These are phyloP conservation scores for Trichophyton rubrum DNA, from an alignment of 2,329 filamentous ascomycete genomes.

Conservation along the genomic window DNA sequence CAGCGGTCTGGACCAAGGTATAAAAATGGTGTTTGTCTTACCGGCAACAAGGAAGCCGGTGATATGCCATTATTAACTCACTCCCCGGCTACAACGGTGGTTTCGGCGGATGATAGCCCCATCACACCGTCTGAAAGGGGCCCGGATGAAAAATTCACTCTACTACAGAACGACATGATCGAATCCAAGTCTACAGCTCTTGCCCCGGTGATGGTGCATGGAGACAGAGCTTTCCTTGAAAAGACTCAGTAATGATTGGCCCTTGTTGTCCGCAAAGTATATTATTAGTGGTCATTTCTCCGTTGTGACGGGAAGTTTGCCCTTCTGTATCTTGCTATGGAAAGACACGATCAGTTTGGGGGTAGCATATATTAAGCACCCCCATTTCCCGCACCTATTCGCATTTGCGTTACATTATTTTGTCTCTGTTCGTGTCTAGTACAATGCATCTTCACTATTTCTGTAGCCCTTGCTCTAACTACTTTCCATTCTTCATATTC, in stretches of 20 bases:
- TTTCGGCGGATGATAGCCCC: not conserved
- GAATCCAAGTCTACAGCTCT: not conserved
- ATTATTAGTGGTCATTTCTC: not conserved
- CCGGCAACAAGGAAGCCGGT: not conserved
- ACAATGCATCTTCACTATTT: not conserved
- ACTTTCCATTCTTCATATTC: not conserved
- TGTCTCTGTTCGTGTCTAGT: not conserved
- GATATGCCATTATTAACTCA: constrained; percentile 6
- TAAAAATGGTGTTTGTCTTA: not conserved
- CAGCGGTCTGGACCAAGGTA: not conserved
- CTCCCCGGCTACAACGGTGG: constrained; percentile 1
- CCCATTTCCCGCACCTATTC: not conserved
- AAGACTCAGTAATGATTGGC: not conserved
- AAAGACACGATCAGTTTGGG: not conserved
- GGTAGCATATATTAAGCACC: not conserved
- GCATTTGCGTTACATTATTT: not conserved
- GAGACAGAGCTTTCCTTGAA: not conserved
- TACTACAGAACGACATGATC: not conserved
- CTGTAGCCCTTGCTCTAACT: not conserved
- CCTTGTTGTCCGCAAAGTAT: not conserved
- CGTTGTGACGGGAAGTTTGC: not conserved
- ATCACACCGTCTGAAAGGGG: not conserved
- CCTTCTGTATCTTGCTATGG: not conserved
- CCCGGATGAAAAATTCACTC: not conserved
- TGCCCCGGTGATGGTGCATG: not conserved